Conservation (phyloP, 75 land plant species). For the Isoetes taiwanensis region DNA sequence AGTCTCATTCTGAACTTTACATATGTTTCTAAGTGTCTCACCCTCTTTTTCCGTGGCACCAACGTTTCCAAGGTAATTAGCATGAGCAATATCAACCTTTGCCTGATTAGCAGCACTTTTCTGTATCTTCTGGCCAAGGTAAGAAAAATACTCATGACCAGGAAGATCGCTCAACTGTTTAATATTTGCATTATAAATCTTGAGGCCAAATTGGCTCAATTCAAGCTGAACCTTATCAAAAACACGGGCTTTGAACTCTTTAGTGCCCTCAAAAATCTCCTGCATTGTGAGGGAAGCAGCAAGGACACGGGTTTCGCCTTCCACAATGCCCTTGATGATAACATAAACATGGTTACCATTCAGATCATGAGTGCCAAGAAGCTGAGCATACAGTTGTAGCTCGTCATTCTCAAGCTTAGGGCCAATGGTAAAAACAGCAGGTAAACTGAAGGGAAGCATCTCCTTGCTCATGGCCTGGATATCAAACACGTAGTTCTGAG, state of each 20-base stretch:
- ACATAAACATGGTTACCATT: slow-evolving; percentile 11
- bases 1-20: slow-evolving; percentile 19
- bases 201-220: slow-evolving; percentile 20
- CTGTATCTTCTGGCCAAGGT: slow-evolving; percentile 23
- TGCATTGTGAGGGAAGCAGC: slow-evolving; percentile 29
- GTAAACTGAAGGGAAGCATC: slow-evolving; percentile 23
- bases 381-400: slow-evolving; percentile 13
- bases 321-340: slow-evolving; percentile 20
- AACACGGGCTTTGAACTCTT: slow-evolving; percentile 16
- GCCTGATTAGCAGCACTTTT: slow-evolving; percentile 14
- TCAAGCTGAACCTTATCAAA: slow-evolving; percentile 22
- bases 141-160: slow-evolving; percentile 27
- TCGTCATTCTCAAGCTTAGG: not conserved
- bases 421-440: slow-evolving; percentile 22
- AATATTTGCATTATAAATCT: slow-evolving; percentile 24
- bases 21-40: slow-evolving; percentile 9
- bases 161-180: slow-evolving; percentile 22
- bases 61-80: slow-evolving; percentile 15
- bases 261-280: slow-evolving; percentile 21
- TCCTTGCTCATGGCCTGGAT: slow-evolving; percentile 26
- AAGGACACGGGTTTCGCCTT: slow-evolving; percentile 23
- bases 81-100: slow-evolving; percentile 17
- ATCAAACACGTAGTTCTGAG: slow-evolving; percentile 15
- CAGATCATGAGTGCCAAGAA: slow-evolving; percentile 11
- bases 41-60: slow-evolving; percentile 16